Conservation (phyloP, 371 early-diverging fungal genomes). For the Funneliformis caledonium region DNA sequence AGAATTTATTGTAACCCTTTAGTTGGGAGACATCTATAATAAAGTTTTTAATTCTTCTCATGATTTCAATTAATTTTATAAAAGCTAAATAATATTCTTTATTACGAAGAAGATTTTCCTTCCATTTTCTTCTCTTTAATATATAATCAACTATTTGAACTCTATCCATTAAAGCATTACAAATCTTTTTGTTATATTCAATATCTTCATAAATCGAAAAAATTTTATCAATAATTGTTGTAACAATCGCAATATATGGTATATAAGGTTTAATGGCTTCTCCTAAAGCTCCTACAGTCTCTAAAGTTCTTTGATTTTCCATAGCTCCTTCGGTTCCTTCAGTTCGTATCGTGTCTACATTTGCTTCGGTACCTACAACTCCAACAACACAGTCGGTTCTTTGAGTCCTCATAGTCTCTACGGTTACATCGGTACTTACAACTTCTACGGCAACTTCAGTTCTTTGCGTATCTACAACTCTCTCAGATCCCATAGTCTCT, state of each 20-base stretch:
- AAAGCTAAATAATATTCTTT: slow-evolving; percentile 27
- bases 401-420: no score
- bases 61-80: slow-evolving; percentile 2
- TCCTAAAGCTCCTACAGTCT: neutral
- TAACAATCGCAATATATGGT: slow-evolving; percentile 21
- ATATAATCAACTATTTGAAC: slow-evolving; percentile 16
- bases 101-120: slow-evolving; percentile 12
- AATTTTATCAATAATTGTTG: neutral
- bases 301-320: no score
- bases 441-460: no score
- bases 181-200: slow-evolving; percentile 37
- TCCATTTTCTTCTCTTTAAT: slow-evolving; percentile 23
- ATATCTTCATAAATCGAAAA: neutral
- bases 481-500: no score
- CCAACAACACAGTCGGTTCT: no score
- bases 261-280: slow-evolving; percentile 15
- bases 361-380: no score
- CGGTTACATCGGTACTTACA: no score
- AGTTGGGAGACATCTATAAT: slow-evolving; percentile 15
- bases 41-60: slow-evolving; percentile 27
- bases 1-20: slow-evolving; percentile 24
- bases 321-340: no score
- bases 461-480: no score
- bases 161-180: slow-evolving; percentile 30
- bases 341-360: no score